Evolutionary conservation across 75 land plant genomes (phyloP), one percentile per base, ranked within the genome.

Genomic region (Adiantum capillusveneris): DNA sequence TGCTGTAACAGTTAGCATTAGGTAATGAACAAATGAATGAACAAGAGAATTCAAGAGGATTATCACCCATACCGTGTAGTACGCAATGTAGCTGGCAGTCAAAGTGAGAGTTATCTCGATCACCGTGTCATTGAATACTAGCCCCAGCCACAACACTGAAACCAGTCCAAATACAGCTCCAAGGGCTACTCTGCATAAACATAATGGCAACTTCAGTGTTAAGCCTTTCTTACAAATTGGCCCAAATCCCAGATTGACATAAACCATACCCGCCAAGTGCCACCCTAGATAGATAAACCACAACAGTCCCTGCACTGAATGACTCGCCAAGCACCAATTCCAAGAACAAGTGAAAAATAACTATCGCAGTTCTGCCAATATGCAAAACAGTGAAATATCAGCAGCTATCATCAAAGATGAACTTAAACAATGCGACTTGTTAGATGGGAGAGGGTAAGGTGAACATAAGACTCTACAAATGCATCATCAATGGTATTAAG

Each of bases 21-120:
- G n/a, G n/a, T n/a, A n/a, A n/a, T n/a, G n/a, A n/a, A n/a, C n/a
- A n/a, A n/a, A n/a, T n/a, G n/a, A n/a, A n/a, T n/a, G n/a, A n/a
- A n/a, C n/a, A n/a, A n/a, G n/a, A n/a, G n/a, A n/a, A n/a, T n/a
- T 34, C 37, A 9, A 9, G 9, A 34, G 3, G 14, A 59, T 24
- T 1, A 39, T 1, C 26, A 27, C 34, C 29, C 88, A 59, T 95
- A 95, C 99, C 42, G 83, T 87, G 67, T 84, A 95, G 65, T 76
- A 95, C n/a, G 96, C 88, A 61, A 89, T 57, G 69, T 95, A 95
- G 80, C 96, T 95, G 55, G 85, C 92, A 51, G 96, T 86, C 53
- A 95, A 71, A 17, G 99, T 95, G 60, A 95, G 51, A 25, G 99
- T 63, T 41, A 95, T 95, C 70, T 95, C 96, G 29, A 95, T 84